These are phyloP conservation scores for Dryas drummondii DNA, from an alignment of 306 rosid genomes.

Conservation along the genomic window DNA sequence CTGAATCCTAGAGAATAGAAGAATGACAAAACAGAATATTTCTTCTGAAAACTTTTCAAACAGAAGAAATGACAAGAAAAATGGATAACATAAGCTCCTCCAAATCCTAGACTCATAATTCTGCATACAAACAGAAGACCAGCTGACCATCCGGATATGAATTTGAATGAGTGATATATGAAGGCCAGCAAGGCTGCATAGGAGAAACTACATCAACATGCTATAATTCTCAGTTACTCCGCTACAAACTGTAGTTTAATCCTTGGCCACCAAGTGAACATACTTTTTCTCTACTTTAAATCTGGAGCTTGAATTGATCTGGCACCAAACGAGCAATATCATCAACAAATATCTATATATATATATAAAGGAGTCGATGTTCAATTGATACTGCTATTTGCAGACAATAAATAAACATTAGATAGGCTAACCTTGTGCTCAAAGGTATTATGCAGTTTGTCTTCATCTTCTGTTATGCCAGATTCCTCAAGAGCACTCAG, in stretches of 20 bases:
- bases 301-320: conserved; percentile 84
- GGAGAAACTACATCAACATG: conserved; percentile 14
- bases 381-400: background rate
- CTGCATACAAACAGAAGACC: conserved; percentile 4
- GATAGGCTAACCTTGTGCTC: conserved; percentile 57
- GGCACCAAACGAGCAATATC: conserved; percentile 24
- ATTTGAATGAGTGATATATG: conserved; percentile 8
- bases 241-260: conserved; percentile 26
- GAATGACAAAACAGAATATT: background rate
- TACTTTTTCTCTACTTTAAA: conserved; percentile 63
- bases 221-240: conserved; percentile 3
- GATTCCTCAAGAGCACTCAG: conserved; percentile 62
- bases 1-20: background rate
- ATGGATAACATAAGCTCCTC: conserved; percentile 8
- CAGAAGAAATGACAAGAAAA: background rate
- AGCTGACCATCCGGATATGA: background rate
- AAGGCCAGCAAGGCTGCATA: conserved; percentile 23
- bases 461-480: conserved; percentile 57
- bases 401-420: background rate
- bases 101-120: background rate
- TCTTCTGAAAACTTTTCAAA: conserved; percentile 6
- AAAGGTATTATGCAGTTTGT: conserved; percentile 45
- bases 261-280: conserved; percentile 62
- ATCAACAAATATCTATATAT: background rate
- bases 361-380: background rate